Evolutionary conservation across 1,284 basidiomycete species (phyloP).

Genomic region (Tausonia pullulans): DNA sequence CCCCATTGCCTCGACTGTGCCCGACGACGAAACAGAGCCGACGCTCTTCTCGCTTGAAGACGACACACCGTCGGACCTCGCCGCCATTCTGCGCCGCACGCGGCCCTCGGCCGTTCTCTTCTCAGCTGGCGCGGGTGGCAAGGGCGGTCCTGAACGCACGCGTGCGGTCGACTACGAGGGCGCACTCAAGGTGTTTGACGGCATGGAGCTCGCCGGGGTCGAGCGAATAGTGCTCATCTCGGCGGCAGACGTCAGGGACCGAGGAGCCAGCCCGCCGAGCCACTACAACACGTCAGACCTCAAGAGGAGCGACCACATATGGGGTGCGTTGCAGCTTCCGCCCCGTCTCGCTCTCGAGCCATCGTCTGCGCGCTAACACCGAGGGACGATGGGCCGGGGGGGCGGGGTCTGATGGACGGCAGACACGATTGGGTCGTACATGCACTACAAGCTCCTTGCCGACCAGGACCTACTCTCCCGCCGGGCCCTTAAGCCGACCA

Average conservation of each 20-base stretch:
- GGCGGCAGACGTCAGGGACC: conserved; percentile 51
- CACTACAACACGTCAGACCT: conserved; percentile 40
- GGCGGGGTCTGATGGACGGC: conserved; percentile 18
- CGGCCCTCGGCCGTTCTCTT: conserved; percentile 50
- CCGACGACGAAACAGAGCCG: background rate
- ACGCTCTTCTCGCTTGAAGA: conserved; percentile 50
- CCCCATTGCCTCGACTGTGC: background rate
- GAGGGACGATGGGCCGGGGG: background rate
- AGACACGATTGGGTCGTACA: conserved; percentile 39
- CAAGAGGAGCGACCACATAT: conserved; percentile 40
- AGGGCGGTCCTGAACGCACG: conserved; percentile 50
- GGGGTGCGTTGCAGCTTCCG: conserved; percentile 29
- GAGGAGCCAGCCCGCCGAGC: conserved; percentile 35
- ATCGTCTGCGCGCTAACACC: background rate
- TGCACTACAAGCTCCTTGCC: conserved; percentile 56
- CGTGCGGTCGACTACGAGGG: conserved; percentile 59
- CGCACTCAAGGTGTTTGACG: conserved; percentile 60
- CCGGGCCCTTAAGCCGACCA: conserved; percentile 53
- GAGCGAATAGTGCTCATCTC: conserved; percentile 48
- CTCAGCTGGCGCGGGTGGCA: conserved; percentile 56
- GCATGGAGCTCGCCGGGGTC: conserved; percentile 46
- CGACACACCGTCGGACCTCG: conserved; percentile 42
- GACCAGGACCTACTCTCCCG: conserved; percentile 53
- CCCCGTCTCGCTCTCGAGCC: background rate
- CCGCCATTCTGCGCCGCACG: conserved; percentile 41